Base-by-base conservation (phyloP, 2,329 filamentous ascomycete genomes). In the Conoideocrella luteorostrata region DNA sequence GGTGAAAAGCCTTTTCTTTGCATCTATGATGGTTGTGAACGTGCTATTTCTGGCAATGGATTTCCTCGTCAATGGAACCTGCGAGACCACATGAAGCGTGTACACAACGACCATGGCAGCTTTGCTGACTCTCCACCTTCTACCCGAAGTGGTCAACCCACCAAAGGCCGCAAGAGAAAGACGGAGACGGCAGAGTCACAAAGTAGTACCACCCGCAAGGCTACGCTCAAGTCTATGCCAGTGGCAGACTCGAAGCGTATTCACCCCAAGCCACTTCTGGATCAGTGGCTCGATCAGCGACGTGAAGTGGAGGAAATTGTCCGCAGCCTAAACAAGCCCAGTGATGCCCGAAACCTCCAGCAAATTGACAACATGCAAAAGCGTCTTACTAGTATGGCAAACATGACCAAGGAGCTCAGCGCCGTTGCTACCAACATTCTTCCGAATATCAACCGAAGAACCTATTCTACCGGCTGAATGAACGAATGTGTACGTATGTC, bases 21-120 rank as follows among this genome's bases (percentile, higher is more conserved):
- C 77, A 80, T 82, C 47, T 93, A 91, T 65, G 75, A 84, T 22
- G 88, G 87, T 49, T 97, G 91, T 59, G 89, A 96, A 59, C 84
- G 91, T 51, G 82, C 88, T 46, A 72, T 84, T 26, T 72, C 78
- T 20, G 89, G 88, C 56, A 88, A 91, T 62, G 91, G 91, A 55
- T 97, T 97, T 60, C 91, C 90, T 29, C 84, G 91, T 56, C 84
- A 90, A 57, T 97, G 93, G 88, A 97, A 97, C 68, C 78, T 95
- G 43, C 83, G 86, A 65, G 91, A 97, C 68, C 91, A 97, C 74
- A 96, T 96, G 90, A 88, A 88, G 69, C 84, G 91, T 50, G 90
- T 96, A 7, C 91, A 97, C 70, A 82, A 82, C 52, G 77, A 80
- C 57, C 71, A 72, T 48, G 69, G 70, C 34, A 67, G 64, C 51